phyloP scores from a whole-genome alignment of 2,329 filamentous ascomycete genomes.

The Elsinoe perseae region DNA sequence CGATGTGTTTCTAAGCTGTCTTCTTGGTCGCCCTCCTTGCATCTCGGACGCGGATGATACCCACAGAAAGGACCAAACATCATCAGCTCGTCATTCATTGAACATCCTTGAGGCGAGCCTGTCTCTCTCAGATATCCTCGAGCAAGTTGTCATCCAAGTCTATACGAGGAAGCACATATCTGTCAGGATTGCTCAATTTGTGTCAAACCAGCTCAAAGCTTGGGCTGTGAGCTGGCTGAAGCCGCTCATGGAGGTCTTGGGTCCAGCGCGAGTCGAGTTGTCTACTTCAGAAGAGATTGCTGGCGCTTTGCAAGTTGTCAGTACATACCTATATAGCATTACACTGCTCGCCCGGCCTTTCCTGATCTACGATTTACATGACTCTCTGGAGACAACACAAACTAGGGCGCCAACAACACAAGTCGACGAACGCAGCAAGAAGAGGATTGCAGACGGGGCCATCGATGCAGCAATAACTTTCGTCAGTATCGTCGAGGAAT shows the following conservation, averaged over 20 bases:
- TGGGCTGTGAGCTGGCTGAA: slow-evolving; percentile 35
- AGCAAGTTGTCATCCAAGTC: slow-evolving; percentile 40
- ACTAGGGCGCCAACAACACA: slow-evolving; percentile 18
- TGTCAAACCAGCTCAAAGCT: slow-evolving; percentile 34
- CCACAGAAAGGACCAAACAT: slow-evolving; percentile 22
- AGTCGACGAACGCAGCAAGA: slow-evolving; percentile 22
- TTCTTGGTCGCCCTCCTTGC: slow-evolving; percentile 44
- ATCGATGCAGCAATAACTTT: slow-evolving; percentile 25
- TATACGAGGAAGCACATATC: slow-evolving; percentile 38
- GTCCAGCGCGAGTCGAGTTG: not conserved
- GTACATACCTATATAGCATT: slow-evolving; percentile 48
- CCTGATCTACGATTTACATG: slow-evolving; percentile 44
- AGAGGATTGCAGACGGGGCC: slow-evolving; percentile 26
- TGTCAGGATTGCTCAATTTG: slow-evolving; percentile 32
- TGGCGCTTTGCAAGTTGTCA: slow-evolving; percentile 43
- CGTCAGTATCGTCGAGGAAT: slow-evolving; percentile 21
- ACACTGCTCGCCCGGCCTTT: slow-evolving; percentile 48
- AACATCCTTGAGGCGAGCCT: slow-evolving; percentile 31
- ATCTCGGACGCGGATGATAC: slow-evolving; percentile 46
- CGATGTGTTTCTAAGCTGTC: slow-evolving; percentile 45
- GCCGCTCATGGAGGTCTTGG: slow-evolving; percentile 23
- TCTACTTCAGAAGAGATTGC: slow-evolving; percentile 28
- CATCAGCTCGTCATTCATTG: slow-evolving; percentile 23
- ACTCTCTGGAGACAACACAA: slow-evolving; percentile 26
- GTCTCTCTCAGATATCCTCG: slow-evolving; percentile 44